Evolutionary conservation across 345 rosid species (phyloP).

Genomic region (Diplotaxis tenuifolia): DNA sequence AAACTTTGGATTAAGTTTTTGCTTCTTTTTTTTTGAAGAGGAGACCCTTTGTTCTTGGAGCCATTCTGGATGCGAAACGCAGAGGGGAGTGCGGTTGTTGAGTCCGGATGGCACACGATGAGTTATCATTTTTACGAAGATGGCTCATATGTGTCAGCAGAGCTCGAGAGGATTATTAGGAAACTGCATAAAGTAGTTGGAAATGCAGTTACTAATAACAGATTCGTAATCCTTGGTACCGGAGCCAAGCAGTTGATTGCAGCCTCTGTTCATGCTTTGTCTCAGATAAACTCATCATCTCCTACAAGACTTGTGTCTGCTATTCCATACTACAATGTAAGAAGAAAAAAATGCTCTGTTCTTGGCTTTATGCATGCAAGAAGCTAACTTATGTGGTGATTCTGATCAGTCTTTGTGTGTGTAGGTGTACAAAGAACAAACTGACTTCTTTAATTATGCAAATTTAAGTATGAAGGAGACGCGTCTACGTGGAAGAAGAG

Average conservation of each 20-base stretch:
- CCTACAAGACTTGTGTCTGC: conserved; percentile 52
- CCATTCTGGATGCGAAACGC: conserved; percentile 30
- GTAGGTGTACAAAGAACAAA: conserved; percentile 47
- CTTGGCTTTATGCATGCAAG: neutral
- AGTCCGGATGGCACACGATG: neutral
- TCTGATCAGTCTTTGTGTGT: neutral
- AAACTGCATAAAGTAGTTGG: neutral
- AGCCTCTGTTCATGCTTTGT: conserved; percentile 63
- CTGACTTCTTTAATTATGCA: conserved; percentile 42
- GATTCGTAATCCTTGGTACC: neutral
- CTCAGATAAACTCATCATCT: conserved; percentile 41
- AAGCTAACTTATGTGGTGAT: neutral
- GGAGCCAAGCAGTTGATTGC: conserved; percentile 68
- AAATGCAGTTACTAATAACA: conserved; percentile 4
- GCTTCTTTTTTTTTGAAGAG: conserved; percentile 3
- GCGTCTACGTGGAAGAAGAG: conserved; percentile 27
- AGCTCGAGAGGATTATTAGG: neutral
- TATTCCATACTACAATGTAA: conserved; percentile 55
- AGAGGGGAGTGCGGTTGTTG: neutral
- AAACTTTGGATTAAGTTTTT: neutral
- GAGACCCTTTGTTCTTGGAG: conserved; percentile 36
- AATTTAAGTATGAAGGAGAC: conserved; percentile 54
- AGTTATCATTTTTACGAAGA: neutral
- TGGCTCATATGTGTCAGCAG: neutral
- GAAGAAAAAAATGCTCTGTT: conserved; percentile 9